Evolutionary conservation across 2,329 filamentous ascomycete species (phyloP).

Genomic region (Ilyonectria mors-panacis): DNA sequence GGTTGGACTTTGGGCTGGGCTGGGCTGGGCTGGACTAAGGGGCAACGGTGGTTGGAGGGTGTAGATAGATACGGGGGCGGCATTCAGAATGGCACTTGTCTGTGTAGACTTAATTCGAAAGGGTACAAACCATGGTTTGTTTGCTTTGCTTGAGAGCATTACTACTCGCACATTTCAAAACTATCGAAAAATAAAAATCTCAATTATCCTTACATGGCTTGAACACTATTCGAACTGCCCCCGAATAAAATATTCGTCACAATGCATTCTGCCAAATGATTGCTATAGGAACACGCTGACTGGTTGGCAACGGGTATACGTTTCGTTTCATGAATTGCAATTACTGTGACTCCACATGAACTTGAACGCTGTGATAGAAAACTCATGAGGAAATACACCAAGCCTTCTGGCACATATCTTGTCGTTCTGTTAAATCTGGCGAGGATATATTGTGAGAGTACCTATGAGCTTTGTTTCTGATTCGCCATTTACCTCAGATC

Average conservation of each 20-base stretch:
- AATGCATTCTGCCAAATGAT: not conserved
- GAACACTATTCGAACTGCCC: not conserved
- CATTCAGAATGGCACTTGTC: slow-evolving; percentile 27
- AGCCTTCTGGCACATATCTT: no score
- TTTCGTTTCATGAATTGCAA: no score
- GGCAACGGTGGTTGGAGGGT: not conserved
- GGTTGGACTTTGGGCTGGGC: slow-evolving; percentile 6
- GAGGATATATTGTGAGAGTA: no score
- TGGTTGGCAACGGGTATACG: not conserved
- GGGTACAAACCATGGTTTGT: slow-evolving; percentile 8
- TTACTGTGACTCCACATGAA: no score
- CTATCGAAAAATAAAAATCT: not conserved
- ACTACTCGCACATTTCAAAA: not conserved
- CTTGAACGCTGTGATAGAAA: no score
- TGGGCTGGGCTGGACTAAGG: slow-evolving; percentile 9
- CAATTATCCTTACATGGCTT: not conserved
- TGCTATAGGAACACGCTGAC: not conserved
- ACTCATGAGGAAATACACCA: no score
- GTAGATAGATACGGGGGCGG: slow-evolving; percentile 14
- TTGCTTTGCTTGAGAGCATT: not conserved
- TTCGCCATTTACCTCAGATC: no score
- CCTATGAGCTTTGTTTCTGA: no score
- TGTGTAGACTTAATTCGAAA: slow-evolving; percentile 29
- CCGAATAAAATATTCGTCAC: not conserved
- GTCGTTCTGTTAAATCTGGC: no score